Evolutionary conservation across 352 stramenopile species (phyloP).

Genomic region (Aphanomyces invadans): DNA sequence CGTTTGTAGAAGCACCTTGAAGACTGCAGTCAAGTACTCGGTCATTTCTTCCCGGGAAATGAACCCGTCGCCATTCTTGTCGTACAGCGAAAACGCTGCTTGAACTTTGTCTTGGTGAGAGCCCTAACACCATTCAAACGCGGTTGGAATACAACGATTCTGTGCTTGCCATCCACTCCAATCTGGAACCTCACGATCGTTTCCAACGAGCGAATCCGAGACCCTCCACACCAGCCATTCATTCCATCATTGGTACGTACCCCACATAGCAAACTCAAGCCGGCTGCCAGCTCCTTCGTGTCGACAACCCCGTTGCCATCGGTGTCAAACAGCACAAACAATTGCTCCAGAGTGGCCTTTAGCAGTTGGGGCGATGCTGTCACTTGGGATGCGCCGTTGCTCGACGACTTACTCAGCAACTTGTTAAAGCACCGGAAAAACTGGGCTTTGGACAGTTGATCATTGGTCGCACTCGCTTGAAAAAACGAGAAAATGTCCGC

Average conservation of each 20-base stretch:
- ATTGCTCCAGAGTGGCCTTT: conserved; percentile 35
- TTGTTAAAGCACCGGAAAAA: conserved; percentile 85
- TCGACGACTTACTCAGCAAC: conserved; percentile 44
- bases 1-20: conserved; percentile 82
- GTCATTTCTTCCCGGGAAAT: conserved; percentile 77
- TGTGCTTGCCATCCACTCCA: too few relatives aligned
- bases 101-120: conserved; percentile 46
- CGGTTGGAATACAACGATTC: too few relatives aligned
- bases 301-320: conserved; percentile 78
- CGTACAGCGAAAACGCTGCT: conserved; percentile 78
- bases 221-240: too few relatives aligned
- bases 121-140: conserved; percentile 21
- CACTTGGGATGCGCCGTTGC: too few relatives aligned
- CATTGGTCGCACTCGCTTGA: conserved; percentile 53
- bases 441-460: conserved; percentile 50
- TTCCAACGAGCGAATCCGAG: too few relatives aligned
- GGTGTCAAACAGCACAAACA: conserved; percentile 77
- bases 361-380: conserved; percentile 37
- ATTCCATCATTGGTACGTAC: too few relatives aligned
- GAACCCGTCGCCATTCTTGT: conserved; percentile 72
- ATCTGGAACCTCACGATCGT: too few relatives aligned
- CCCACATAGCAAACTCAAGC: conserved; percentile 82
- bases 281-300: conserved; percentile 73
- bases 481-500: conserved; percentile 87
- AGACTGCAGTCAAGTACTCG: conserved; percentile 75